These are phyloP conservation scores for Lipomyces anomalus DNA, from an alignment of 805 yeast genomes.

Conservation along the genomic window DNA sequence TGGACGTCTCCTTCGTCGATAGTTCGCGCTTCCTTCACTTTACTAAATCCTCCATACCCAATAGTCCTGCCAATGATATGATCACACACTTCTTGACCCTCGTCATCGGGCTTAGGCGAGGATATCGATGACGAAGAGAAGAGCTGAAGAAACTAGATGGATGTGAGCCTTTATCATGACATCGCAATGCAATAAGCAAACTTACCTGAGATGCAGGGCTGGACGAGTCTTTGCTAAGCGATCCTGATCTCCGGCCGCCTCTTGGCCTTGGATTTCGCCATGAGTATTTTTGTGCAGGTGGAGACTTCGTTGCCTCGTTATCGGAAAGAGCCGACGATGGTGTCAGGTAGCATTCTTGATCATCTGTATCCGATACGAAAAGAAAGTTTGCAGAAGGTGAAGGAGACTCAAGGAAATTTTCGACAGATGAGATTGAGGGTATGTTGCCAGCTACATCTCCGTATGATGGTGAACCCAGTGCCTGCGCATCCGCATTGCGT, in stretches of 20 bases:
- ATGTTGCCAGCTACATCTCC: neutral
- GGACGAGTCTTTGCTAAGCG: slow-evolving; percentile 6
- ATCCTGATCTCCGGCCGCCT: slow-evolving; percentile 12
- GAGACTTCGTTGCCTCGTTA: neutral
- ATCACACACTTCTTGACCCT: slow-evolving; percentile 62
- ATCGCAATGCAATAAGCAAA: too few relatives aligned
- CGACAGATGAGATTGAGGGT: too few relatives aligned
- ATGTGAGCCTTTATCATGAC: slow-evolving; percentile 11
- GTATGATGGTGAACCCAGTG: slow-evolving; percentile 3
- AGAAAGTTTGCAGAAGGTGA: too few relatives aligned
- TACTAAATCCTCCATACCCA: slow-evolving; percentile 90
- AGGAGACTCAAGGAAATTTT: too few relatives aligned
- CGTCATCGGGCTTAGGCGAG: slow-evolving; percentile 42
- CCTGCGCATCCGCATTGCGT: neutral
- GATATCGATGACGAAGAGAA: neutral
- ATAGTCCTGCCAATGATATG: slow-evolving; percentile 62
- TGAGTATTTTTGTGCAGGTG: slow-evolving; percentile 10
- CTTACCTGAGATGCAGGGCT: slow-evolving; percentile 1
- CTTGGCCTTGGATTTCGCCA: slow-evolving; percentile 23
- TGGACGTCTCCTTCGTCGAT: slow-evolving; percentile 28
- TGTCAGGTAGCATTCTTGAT: neutral
- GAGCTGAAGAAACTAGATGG: slow-evolving; percentile 15
- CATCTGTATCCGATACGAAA: too few relatives aligned
- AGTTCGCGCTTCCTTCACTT: slow-evolving; percentile 61
- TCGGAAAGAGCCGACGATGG: neutral